Evolutionary conservation across 805 yeast species (phyloP).

Genomic region (Candida boidinii): DNA sequence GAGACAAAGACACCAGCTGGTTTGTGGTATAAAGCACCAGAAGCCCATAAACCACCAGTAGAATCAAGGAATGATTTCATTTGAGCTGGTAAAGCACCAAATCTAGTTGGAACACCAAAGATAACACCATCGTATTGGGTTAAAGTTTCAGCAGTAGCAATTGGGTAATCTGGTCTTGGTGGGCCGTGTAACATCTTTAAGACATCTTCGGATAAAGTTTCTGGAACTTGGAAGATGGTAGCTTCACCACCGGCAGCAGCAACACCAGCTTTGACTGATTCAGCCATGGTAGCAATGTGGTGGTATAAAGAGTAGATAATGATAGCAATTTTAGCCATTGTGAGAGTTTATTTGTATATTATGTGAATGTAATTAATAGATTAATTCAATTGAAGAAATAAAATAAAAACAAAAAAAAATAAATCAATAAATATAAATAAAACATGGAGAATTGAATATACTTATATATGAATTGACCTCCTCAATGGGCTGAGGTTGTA

Average conservation of each 20-base stretch:
- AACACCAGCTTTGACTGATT: slow-evolving; percentile 60
- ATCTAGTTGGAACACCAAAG: slow-evolving; percentile 78
- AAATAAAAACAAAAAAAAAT: no score
- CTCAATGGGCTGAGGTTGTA: no score
- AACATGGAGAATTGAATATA: no score
- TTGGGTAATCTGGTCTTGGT: slow-evolving; percentile 44
- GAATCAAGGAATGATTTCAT: slow-evolving; percentile 68
- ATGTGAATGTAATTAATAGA: neutral
- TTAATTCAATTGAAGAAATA: no score
- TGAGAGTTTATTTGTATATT: neutral
- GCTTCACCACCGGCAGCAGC: slow-evolving; percentile 64
- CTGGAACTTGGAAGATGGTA: slow-evolving; percentile 71
- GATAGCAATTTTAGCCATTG: slow-evolving; percentile 53
- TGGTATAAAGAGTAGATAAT: slow-evolving; percentile 78
- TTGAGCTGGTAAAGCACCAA: slow-evolving; percentile 69
- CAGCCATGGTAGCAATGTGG: slow-evolving; percentile 64
- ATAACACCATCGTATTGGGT: slow-evolving; percentile 61
- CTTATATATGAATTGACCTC: no score
- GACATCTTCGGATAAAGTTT: slow-evolving; percentile 61
- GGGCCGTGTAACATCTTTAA: slow-evolving; percentile 61
- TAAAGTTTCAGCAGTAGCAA: slow-evolving; percentile 49
- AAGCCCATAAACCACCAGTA: slow-evolving; percentile 72
- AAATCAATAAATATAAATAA: no score
- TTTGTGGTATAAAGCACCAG: slow-evolving; percentile 63
- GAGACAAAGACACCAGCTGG: slow-evolving; percentile 65